Conservation (phyloP, 352 stramenopile genomes). For the Phytophthora pluvialis region DNA sequence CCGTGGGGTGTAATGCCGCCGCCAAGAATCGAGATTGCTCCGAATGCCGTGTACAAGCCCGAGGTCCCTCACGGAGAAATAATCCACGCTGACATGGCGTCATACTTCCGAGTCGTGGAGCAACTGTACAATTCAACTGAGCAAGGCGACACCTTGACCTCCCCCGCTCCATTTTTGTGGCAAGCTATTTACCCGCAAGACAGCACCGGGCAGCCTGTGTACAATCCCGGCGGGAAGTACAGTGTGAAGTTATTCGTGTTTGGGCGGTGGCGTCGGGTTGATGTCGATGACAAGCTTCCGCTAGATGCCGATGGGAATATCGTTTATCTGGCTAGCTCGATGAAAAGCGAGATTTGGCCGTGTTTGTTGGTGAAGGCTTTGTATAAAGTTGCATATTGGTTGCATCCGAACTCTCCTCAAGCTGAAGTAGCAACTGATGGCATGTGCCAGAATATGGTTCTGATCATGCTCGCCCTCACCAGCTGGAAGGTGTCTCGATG, state of each 20-base stretch:
- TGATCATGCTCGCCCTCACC: constrained; percentile 54
- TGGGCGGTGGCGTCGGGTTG: constrained; percentile 73
- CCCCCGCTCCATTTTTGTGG: constrained; percentile 61
- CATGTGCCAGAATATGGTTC: constrained; percentile 35
- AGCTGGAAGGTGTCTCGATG: constrained; percentile 66
- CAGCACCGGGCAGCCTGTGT: constrained; percentile 44
- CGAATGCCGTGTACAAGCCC: constrained; percentile 63
- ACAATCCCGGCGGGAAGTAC: constrained; percentile 82
- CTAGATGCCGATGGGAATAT: constrained; percentile 59
- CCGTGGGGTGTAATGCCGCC: constrained; percentile 63
- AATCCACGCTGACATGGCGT: constrained; percentile 67
- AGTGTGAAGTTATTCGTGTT: constrained; percentile 73
- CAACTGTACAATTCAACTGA: constrained; percentile 45
- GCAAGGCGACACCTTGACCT: neutral
- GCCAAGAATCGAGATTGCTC: constrained; percentile 56
- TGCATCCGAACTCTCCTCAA: constrained; percentile 23
- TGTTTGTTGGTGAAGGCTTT: constrained; percentile 72
- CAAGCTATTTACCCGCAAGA: constrained; percentile 80
- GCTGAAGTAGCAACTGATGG: neutral
- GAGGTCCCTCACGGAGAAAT: constrained; percentile 68
- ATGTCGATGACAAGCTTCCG: constrained; percentile 76
- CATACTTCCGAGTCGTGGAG: constrained; percentile 74
- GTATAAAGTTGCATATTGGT: constrained; percentile 71
- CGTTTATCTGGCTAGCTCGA: constrained; percentile 60
- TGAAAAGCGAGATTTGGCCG: constrained; percentile 74